Conservation (phyloP, 306 rosid species). For the Arachis stenosperma region DNA sequence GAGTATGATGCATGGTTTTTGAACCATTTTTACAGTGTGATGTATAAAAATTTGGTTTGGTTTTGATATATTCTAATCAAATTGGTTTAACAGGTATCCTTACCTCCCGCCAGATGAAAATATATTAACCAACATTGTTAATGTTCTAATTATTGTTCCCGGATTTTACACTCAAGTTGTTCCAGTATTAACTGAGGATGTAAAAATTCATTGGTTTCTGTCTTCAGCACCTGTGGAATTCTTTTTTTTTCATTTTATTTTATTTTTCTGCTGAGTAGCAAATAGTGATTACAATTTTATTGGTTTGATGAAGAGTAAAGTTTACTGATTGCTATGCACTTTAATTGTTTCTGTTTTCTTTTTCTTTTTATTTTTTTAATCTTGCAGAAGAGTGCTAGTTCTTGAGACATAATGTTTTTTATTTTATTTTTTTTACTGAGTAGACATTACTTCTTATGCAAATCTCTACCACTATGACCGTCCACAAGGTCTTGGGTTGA, state of each 20-base stretch:
- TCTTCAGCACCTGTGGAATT: conserved; percentile 24
- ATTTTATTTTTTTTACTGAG: no score
- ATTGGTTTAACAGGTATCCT: conserved; percentile 66
- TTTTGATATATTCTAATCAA: conserved; percentile 34
- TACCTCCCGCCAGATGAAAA: conserved; percentile 98
- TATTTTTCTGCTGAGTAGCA: conserved; percentile 26
- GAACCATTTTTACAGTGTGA: background rate
- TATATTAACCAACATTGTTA: conserved; percentile 87
- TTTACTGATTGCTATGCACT: no score
- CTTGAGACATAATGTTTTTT: no score
- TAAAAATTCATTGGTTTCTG: conserved; percentile 29
- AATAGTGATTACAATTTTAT: conserved; percentile 37
- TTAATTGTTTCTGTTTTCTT: no score
- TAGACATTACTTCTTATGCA: no score
- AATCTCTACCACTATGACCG: no score
- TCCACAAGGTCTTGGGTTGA: no score
- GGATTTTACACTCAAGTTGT: conserved; percentile 91
- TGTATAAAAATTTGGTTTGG: conserved; percentile 30
- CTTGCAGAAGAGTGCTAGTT: no score
- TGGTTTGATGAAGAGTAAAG: background rate
- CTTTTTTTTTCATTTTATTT: background rate
- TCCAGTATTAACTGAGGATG: conserved; percentile 29
- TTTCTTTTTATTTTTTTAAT: no score
- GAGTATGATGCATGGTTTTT: conserved; percentile 3
- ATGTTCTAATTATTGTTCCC: conserved; percentile 91